Percentiles rank a stretch among this genome's conserved stretches.
Conservation (phyloP, 805 yeast genomes). For the Priceomyces castillae region DNA sequence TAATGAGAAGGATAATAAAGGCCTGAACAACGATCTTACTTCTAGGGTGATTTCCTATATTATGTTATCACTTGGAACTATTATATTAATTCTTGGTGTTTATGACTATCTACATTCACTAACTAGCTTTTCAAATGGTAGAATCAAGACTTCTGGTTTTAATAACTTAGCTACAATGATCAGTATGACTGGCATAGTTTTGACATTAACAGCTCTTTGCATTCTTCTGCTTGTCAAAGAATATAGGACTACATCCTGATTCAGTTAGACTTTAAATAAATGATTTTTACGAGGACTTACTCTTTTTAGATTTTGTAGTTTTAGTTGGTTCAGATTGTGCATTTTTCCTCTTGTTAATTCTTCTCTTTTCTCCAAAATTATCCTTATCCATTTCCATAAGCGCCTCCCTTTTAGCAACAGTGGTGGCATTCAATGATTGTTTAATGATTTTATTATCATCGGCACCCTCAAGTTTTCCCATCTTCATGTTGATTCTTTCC, state of each 20-base stretch:
- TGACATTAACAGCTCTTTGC: slow-evolving; percentile 36
- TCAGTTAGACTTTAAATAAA: not conserved
- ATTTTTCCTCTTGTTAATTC: slow-evolving; percentile 46
- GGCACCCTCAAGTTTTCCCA: slow-evolving; percentile 70
- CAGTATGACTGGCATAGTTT: slow-evolving; percentile 31
- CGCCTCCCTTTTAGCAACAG: slow-evolving; percentile 87
- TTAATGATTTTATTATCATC: slow-evolving; percentile 77
- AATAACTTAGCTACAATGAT: slow-evolving; percentile 28
- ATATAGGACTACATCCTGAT: slow-evolving; percentile 6
- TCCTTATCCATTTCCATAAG: slow-evolving; percentile 92
- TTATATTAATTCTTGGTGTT: slow-evolving; percentile 36
- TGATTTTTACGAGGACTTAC: slow-evolving; percentile 5
- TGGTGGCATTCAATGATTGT: slow-evolving; percentile 63
- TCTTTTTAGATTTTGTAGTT: slow-evolving; percentile 9
- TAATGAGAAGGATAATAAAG: slow-evolving; percentile 5
- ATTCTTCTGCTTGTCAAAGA: slow-evolving; percentile 25
- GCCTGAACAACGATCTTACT: slow-evolving; percentile 8
- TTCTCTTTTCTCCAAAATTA: slow-evolving; percentile 73
- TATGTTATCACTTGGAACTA: slow-evolving; percentile 37
- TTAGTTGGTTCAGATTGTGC: slow-evolving; percentile 11
- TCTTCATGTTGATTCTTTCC: slow-evolving; percentile 72
- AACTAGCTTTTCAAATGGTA: slow-evolving; percentile 40
- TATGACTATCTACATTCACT: slow-evolving; percentile 44
- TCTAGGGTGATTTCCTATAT: slow-evolving; percentile 33
- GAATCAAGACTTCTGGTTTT: slow-evolving; percentile 38